Percentiles rank a stretch among this genome's conserved stretches.
phyloP scores from a whole-genome alignment of 2,329 filamentous ascomycete species.

The Diaporthe citrichinensis region DNA sequence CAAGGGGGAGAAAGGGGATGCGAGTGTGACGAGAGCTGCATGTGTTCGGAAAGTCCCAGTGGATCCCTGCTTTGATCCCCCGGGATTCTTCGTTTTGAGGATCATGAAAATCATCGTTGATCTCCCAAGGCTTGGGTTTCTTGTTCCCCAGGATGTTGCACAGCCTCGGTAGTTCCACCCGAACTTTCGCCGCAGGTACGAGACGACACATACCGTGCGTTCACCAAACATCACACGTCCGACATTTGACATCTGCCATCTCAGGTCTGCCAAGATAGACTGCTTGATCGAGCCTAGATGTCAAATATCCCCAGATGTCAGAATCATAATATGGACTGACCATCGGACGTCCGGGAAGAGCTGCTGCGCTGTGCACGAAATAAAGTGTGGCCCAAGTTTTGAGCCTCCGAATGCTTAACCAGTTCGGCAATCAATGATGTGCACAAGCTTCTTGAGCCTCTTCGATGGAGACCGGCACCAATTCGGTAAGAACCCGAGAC shows the following conservation, averaged over 20 bases:
- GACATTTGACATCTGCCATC: slow-evolving; percentile 21
- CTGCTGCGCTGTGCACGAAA: not conserved
- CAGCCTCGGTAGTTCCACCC: slow-evolving; percentile 3
- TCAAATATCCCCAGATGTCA: not conserved
- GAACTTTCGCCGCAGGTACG: not conserved
- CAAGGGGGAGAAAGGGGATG: not conserved
- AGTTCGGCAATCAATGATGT: slow-evolving; percentile 18
- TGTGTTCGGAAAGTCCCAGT: not conserved
- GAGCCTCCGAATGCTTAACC: not conserved
- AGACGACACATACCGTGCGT: slow-evolving; percentile 20
- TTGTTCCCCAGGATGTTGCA: not conserved
- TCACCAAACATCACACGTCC: not conserved
- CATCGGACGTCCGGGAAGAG: not conserved
- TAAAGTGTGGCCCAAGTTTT: not conserved
- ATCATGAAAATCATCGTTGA: slow-evolving; percentile 30
- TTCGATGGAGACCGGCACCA: not conserved
- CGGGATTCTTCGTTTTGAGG: slow-evolving; percentile 18
- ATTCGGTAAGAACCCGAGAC: not conserved
- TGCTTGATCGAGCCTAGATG: not conserved
- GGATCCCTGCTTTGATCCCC: slow-evolving; percentile 15
- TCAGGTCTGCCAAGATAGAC: slow-evolving; percentile 12
- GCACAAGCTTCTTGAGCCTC: slow-evolving; percentile 18
- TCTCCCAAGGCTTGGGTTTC: not conserved
- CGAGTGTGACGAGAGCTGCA: not conserved
- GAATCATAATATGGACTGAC: not conserved